Evolutionary conservation across 108 stramenopile species (phyloP).

Genomic region (Cyclotella baltica): DNA sequence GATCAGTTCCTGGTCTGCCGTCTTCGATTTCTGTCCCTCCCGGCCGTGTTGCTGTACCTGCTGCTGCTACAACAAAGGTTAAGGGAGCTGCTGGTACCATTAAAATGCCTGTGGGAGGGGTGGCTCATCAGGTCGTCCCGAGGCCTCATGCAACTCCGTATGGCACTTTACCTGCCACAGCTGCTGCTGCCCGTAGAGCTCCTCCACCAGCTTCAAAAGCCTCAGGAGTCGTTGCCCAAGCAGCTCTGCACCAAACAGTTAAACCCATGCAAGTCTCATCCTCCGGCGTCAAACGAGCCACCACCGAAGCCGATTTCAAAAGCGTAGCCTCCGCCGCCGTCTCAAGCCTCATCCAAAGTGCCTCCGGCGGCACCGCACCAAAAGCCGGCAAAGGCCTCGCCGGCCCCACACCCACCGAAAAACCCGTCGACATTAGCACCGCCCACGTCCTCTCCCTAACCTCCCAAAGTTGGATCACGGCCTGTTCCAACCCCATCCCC

Average conservation of each 20-base stretch:
- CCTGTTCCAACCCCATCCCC: constrained; percentile 59
- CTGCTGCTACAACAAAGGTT: neutral
- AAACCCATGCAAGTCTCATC: constrained; percentile 18
- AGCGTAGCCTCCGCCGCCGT: constrained; percentile 83
- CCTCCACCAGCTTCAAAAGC: constrained; percentile 24
- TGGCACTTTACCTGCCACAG: no score
- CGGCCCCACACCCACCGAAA: constrained; percentile 23
- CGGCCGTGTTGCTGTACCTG: neutral
- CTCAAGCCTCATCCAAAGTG: constrained; percentile 73
- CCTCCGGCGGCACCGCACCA: constrained; percentile 30
- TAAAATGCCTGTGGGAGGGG: constrained; percentile 30
- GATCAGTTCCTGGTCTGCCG: constrained; percentile 17
- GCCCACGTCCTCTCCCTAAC: constrained; percentile 86
- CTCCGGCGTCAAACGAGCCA: constrained; percentile 14
- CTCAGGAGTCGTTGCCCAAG: constrained; percentile 5
- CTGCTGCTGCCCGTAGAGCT: constrained; percentile 10
- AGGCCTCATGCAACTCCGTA: constrained; percentile 30
- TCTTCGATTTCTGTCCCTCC: constrained; percentile 12
- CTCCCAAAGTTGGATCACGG: constrained; percentile 86
- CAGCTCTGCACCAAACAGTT: neutral
- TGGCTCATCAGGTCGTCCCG: constrained; percentile 35
- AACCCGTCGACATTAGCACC: constrained; percentile 74
- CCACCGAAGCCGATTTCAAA: constrained; percentile 80
- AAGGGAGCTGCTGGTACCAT: neutral
- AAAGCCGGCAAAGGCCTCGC: constrained; percentile 10